Evolutionary conservation across 768 basidiomycete genomes (phyloP).

Genomic region (Tulasnella sp.): DNA sequence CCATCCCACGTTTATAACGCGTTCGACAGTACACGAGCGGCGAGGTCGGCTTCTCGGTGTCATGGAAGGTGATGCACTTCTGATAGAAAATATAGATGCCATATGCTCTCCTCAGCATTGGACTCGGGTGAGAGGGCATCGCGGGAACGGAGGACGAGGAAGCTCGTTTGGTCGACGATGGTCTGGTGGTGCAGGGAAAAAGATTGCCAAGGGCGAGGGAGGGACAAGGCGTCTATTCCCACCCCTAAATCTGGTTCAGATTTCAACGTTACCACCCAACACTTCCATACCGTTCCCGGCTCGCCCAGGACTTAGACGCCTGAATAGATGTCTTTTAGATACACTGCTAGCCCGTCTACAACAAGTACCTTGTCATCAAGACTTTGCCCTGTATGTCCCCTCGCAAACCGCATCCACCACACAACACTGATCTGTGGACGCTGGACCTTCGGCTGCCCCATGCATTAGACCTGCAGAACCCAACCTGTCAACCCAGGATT

Average conservation of each 20-base stretch:
- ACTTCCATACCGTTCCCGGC: background rate
- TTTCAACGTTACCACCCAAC: background rate
- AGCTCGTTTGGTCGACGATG: too few species aligned
- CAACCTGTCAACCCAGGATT: conserved; percentile 6
- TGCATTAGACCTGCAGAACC: background rate
- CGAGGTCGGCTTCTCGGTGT: too few species aligned
- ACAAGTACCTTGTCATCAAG: background rate
- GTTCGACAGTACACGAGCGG: too few species aligned
- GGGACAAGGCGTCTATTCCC: background rate
- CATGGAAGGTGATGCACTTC: too few species aligned
- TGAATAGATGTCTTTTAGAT: background rate
- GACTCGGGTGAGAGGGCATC: too few species aligned
- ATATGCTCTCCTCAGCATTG: too few species aligned
- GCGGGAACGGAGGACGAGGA: too few species aligned
- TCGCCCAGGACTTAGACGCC: background rate
- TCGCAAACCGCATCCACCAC: background rate
- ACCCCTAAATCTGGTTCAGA: background rate
- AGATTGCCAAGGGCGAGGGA: too few species aligned
- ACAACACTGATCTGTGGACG: background rate
- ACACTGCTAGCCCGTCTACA: background rate
- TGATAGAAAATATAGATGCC: too few species aligned
- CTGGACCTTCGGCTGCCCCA: background rate
- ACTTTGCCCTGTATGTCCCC: background rate
- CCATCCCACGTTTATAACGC: too few species aligned
- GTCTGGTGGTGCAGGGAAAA: too few species aligned